Conservation (phyloP, 139 green algal species). For the Tetratostichococcus sp. region DNA sequence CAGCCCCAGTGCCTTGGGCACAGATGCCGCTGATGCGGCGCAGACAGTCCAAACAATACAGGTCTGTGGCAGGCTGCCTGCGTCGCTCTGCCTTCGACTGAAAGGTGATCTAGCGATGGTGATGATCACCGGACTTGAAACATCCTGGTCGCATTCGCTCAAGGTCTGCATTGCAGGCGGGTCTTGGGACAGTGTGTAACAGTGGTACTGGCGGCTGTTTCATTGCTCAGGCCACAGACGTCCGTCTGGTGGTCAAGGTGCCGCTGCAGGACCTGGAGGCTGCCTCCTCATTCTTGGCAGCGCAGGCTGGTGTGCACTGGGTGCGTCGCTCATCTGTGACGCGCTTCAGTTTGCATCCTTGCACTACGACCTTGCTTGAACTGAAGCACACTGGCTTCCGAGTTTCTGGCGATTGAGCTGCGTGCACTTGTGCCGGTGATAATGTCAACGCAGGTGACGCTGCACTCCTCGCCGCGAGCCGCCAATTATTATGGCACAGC, state of each 20-base stretch:
- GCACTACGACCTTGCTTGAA: too few relatives aligned
- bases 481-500: slow-evolving; percentile 50
- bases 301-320: slow-evolving; percentile 39
- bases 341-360: too few relatives aligned
- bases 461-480: slow-evolving; percentile 23
- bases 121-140: too few relatives aligned
- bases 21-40: not conserved
- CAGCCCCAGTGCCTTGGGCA: not conserved
- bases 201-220: too few relatives aligned
- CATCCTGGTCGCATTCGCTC: too few relatives aligned
- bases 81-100: not conserved
- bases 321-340: too few relatives aligned
- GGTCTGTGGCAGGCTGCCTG: too few relatives aligned
- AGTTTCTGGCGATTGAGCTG: too few relatives aligned
- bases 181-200: not conserved
- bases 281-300: slow-evolving; percentile 14
- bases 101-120: not conserved
- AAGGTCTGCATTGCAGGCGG: too few relatives aligned
- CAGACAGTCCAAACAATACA: not conserved
- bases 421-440: too few relatives aligned
- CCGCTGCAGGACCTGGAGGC: not conserved
- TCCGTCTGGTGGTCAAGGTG: not conserved
- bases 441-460: too few relatives aligned
- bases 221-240: not conserved
- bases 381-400: too few relatives aligned